phyloP scores from a whole-genome alignment of 2,329 filamentous ascomycete species.

The Ophiostoma quercus region DNA sequence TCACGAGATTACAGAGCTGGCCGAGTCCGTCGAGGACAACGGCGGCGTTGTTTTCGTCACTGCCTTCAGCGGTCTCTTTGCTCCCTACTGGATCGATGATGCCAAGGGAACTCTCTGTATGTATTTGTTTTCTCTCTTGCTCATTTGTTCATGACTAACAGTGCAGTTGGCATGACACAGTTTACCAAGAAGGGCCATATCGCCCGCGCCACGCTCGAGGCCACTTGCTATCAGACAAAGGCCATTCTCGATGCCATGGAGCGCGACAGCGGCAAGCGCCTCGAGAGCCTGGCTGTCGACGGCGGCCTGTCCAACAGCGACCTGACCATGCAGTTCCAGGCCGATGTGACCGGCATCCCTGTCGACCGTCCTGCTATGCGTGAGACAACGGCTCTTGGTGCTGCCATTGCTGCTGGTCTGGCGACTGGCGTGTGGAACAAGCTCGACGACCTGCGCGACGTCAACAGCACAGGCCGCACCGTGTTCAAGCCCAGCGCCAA shows the following conservation, averaged over 20 bases:
- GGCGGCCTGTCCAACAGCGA: slow-evolving; percentile 86
- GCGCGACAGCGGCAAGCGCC: slow-evolving; percentile 70
- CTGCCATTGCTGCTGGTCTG: slow-evolving; percentile 84
- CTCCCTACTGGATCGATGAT: slow-evolving; percentile 92
- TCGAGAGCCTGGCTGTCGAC: slow-evolving; percentile 74
- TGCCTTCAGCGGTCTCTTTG: slow-evolving; percentile 84
- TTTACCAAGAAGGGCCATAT: slow-evolving; percentile 83
- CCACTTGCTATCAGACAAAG: slow-evolving; percentile 86
- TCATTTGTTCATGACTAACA: neutral
- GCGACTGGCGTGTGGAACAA: slow-evolving; percentile 73
- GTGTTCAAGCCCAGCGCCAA: slow-evolving; percentile 64
- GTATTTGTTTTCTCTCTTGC: slow-evolving; percentile 32
- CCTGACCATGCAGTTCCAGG: slow-evolving; percentile 87
- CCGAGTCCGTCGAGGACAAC: slow-evolving; percentile 58
- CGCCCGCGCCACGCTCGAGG: slow-evolving; percentile 81
- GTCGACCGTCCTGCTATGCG: slow-evolving; percentile 83
- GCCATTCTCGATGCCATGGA: slow-evolving; percentile 90
- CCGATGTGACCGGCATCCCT: slow-evolving; percentile 75
- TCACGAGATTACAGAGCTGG: slow-evolving; percentile 47
- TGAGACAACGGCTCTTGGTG: slow-evolving; percentile 82
- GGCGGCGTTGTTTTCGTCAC: slow-evolving; percentile 84
- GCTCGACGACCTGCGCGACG: slow-evolving; percentile 65
- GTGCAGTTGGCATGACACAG: slow-evolving; percentile 69
- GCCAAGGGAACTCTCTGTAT: slow-evolving; percentile 78
- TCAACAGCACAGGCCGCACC: slow-evolving; percentile 65